These are phyloP conservation scores for Debaryomyces prosopidis DNA, from an alignment of 805 yeast genomes.

Conservation along the genomic window DNA sequence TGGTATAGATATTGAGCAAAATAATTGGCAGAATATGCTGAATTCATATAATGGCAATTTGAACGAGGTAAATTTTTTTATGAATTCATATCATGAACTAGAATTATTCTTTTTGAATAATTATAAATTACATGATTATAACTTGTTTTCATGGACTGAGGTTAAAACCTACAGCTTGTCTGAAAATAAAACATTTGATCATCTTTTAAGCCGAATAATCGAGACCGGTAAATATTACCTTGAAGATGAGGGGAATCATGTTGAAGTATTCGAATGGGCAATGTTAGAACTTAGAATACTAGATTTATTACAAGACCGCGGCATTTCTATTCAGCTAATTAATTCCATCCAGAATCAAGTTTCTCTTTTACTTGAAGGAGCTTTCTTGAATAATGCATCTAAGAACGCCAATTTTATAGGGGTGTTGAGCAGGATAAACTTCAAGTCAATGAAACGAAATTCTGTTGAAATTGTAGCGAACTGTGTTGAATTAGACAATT, in stretches of 20 bases:
- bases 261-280: constrained; percentile 3
- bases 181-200: constrained; percentile 1
- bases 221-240: background rate
- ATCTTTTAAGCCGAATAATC: background rate
- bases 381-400: no score
- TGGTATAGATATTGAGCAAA: constrained; percentile 14
- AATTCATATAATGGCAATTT: background rate
- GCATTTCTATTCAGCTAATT: constrained; percentile 6
- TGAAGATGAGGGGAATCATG: background rate
- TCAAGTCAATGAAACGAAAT: no score
- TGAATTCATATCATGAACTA: background rate
- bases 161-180: background rate
- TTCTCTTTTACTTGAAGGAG: constrained; percentile 1
- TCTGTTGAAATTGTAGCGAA: no score
- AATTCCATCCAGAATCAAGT: constrained; percentile 17
- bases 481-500: no score
- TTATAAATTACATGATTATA: background rate
- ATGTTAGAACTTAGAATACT: constrained; percentile 1
- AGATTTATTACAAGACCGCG: background rate
- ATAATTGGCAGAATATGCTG: no score
- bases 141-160: background rate
- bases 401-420: no score
- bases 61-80: background rate
- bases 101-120: background rate
- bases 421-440: no score